phyloP scores from a whole-genome alignment of 148 eudicot species.

The Chenopodium suecicum region DNA sequence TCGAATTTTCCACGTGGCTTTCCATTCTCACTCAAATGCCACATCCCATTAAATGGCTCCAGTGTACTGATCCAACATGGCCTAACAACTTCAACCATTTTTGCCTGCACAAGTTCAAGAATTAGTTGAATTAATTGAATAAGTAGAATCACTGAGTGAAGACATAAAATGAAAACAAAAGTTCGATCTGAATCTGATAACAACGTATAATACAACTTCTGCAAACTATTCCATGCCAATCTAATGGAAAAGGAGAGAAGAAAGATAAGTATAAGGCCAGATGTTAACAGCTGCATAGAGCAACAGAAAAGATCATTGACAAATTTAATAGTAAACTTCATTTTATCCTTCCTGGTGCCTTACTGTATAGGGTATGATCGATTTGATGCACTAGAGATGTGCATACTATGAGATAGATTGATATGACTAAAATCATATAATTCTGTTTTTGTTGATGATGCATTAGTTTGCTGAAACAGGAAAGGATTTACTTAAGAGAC shows the following conservation, averaged over 20 bases:
- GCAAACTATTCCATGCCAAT: not conserved
- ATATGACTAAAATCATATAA: not conserved
- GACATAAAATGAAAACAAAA: not conserved
- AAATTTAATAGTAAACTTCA: not conserved
- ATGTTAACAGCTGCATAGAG: not conserved
- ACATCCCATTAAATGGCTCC: conserved; percentile 90
- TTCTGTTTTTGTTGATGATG: not conserved
- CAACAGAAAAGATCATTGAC: not conserved
- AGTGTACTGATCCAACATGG: conserved; percentile 94
- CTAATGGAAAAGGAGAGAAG: not conserved
- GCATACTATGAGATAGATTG: not conserved
- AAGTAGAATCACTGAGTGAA: not conserved
- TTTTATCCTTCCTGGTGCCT: not conserved
- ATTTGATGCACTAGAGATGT: not conserved
- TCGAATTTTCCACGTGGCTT: conserved; percentile 87
- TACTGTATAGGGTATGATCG: not conserved
- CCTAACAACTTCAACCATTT: conserved; percentile 63
- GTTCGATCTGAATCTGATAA: not conserved
- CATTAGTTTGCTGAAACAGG: not conserved
- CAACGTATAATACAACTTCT: not conserved
- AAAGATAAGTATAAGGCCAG: not conserved
- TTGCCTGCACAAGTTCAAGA: conserved; percentile 44
- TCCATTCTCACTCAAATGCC: conserved; percentile 90
- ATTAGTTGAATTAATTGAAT: conserved; percentile 6
- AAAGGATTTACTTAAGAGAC: not conserved